Evolutionary conservation across 192 early-diverging fungal species (phyloP), one percentile per base, ranked within the genome.

Genomic region (Entophlyctis luteolus): DNA sequence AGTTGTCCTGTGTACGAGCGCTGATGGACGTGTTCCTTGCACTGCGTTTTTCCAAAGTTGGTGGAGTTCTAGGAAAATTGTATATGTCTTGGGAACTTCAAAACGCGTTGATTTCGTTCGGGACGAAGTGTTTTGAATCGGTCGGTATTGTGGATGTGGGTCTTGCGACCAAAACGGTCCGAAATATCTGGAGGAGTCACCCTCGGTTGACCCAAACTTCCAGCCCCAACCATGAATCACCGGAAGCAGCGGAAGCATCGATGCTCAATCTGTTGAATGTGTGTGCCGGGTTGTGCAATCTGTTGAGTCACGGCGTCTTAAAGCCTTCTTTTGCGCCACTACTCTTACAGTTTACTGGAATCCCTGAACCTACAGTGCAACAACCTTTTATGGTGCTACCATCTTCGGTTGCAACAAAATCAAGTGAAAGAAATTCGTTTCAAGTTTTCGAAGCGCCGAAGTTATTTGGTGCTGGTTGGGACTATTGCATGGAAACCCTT

Each of bases 201-300:
- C 34, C 38, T 37, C 22, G 37, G 12, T 34, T 59, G 10, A 25
- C 23, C 22, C 33, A 45, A 23, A 20, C 39, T 12, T 23, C 25
- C n/a, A 18, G 23, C 5, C 58, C 39, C 14, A 20, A 10, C 4
- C 16, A 42, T 25, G 34, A 16, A 32, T 25, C 55, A 4, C 55
- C 55, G 6, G 55, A 56, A 32, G n/a, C n/a, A 14, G 18, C 55
- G 4, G 55, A 56, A 34, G 28, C 55, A 32, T 14, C 25, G 6
- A 56, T 56, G 55, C 10, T 56, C 23, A 56, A 56, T 56, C 20
- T 56, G 8, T 12, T 56, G 18, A 25, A 56, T 33, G 6, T 56
- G 8, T 52, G 50, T 52, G 50, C 27, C 22, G 50, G 50, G 10
- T 14, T 52, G 14, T 52, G 50, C 27, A 22, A 14, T 22, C 23